Base-by-base conservation (phyloP, 768 basidiomycete genomes). In the Pleurotus giganteus region DNA sequence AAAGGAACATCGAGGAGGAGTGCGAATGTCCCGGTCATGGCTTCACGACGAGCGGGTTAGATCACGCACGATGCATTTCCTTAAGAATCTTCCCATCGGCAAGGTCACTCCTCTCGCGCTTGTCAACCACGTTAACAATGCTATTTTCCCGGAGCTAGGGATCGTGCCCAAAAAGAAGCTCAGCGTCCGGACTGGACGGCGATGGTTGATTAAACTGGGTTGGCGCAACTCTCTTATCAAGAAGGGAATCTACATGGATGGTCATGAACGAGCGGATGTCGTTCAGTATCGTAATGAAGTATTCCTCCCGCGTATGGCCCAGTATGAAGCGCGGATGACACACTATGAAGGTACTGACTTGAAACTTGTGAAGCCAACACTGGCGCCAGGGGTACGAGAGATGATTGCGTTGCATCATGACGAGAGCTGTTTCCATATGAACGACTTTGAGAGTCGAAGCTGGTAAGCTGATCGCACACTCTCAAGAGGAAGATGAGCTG, bases 181-280 rank as follows among this genome's bases (percentile, higher is more conserved):
- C 7, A 57, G 64, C 52, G 59, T 57, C 2, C 47, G 65, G 12
- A 79, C 72, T 0, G 77, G 74, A 13, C 47, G 59, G 8, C 57
- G 58, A 0, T 79, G 79, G 76, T 61, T 81, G 36, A 47, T 61
- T 2, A 64, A 65, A 32, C 54, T 78, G 4, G 68, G 63, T 0
- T 76, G 70, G 66, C 26, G 61, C 1, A 63, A 63, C 43, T 67
- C 62, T 8, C 19, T 64, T 4, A 37, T 62, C 0, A 58, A 60
- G 17, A 72, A 70, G 34, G 74, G 75, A 0, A 66, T 74, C 13
- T 74, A 66, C 59, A 62, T 68, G 47, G 74, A 74, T 66, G 73
- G 72, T 4, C 66, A 74, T 57, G 69, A 76, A 58, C 60, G 57
- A n/a, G 64, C 52, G 17, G 70, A 67, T 72, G 71, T 72, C 39